Conservation (phyloP, 176 grass and related monocot species). For the Raddia guianensis region DNA sequence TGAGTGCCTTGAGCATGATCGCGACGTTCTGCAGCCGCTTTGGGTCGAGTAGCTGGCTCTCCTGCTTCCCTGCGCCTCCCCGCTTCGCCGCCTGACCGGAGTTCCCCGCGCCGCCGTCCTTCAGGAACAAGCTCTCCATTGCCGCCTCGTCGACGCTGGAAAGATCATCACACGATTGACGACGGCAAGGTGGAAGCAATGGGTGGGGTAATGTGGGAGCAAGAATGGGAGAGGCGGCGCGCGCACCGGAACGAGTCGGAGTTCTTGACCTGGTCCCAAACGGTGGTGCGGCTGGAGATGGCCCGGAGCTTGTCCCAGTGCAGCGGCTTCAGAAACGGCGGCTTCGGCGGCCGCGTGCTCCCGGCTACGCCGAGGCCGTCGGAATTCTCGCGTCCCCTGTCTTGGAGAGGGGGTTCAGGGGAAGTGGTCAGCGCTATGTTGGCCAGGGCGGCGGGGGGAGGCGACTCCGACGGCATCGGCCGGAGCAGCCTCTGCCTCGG, state of each 20-base stretch:
- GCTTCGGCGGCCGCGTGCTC: slow-evolving; percentile 35
- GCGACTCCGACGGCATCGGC: slow-evolving; percentile 48
- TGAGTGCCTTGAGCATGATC: slow-evolving; percentile 70
- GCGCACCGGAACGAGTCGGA: slow-evolving; percentile 58
- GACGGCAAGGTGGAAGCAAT: neutral
- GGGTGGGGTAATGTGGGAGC: neutral
- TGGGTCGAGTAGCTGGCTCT: slow-evolving; percentile 63
- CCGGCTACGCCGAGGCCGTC: slow-evolving; percentile 12
- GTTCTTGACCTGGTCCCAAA: slow-evolving; percentile 66
- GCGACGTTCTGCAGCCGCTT: slow-evolving; percentile 82
- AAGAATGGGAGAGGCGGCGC: neutral
- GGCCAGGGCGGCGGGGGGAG: slow-evolving; percentile 39
- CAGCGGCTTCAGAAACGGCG: slow-evolving; percentile 55
- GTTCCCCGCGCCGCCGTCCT: slow-evolving; percentile 21
- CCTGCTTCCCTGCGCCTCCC: slow-evolving; percentile 38
- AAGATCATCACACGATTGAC: neutral
- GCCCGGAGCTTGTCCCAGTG: slow-evolving; percentile 71
- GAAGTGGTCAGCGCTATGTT: slow-evolving; percentile 36
- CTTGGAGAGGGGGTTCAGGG: slow-evolving; percentile 33
- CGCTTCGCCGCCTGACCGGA: slow-evolving; percentile 25
- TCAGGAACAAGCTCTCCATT: slow-evolving; percentile 70
- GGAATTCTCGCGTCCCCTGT: slow-evolving; percentile 35
- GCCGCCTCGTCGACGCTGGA: slow-evolving; percentile 73
- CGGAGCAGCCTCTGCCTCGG: slow-evolving; percentile 51
- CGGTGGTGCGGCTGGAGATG: slow-evolving; percentile 56